Percentiles rank a stretch among this genome's conserved stretches.
phyloP scores from a whole-genome alignment of 1,284 basidiomycete genomes.

The Papiliotrema flavescens region DNA sequence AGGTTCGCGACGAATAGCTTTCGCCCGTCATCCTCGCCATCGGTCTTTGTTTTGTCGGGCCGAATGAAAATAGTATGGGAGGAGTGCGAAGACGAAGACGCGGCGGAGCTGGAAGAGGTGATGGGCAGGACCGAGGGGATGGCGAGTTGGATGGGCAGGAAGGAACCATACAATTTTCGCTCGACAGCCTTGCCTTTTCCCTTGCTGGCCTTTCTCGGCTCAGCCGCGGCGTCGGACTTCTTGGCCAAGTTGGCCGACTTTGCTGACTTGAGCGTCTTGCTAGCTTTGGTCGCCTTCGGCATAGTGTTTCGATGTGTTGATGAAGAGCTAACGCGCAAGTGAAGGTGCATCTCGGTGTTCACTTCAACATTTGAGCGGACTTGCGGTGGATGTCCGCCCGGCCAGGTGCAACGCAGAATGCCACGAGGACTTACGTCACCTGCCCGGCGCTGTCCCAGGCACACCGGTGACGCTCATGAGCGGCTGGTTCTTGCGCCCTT shows the following conservation, averaged over 20 bases:
- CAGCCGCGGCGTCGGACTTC: not conserved
- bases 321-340: not conserved
- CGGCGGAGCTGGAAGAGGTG: conserved; percentile 22
- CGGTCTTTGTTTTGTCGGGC: conserved; percentile 43
- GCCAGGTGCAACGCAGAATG: not conserved
- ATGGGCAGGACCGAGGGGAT: conserved; percentile 23
- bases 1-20: conserved; percentile 83
- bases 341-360: not conserved
- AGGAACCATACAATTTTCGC: conserved; percentile 32
- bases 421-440: too few relatives aligned
- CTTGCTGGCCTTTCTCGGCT: not conserved
- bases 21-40: conserved; percentile 53
- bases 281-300: not conserved
- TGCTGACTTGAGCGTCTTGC: not conserved
- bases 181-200: not conserved
- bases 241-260: not conserved
- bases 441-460: too few relatives aligned
- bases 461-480: too few relatives aligned
- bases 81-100: conserved; percentile 19
- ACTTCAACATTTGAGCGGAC: not conserved
- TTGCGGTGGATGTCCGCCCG: not conserved
- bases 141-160: conserved; percentile 32
- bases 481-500: too few relatives aligned
- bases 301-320: not conserved
- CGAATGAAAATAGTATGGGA: conserved; percentile 44